Percentiles rank a stretch among this genome's conserved stretches.
Conservation (phyloP, 352 stramenopile species). For the Thalassiosira exigua region DNA sequence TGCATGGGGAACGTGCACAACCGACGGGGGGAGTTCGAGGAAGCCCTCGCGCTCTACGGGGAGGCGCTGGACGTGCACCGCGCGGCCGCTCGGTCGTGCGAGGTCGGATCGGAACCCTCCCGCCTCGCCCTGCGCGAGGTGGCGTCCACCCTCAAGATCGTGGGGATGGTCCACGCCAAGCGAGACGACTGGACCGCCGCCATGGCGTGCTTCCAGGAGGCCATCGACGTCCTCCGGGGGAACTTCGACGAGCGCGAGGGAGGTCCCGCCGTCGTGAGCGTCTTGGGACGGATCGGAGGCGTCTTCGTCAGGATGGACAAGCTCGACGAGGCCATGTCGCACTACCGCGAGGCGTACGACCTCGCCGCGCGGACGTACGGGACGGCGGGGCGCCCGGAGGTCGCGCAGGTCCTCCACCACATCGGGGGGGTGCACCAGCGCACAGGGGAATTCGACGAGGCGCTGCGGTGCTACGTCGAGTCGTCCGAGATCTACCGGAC, state of each 20-base stretch:
- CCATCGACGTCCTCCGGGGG: conserved; percentile 67
- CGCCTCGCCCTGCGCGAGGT: conserved; percentile 66
- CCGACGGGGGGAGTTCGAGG: conserved; percentile 72
- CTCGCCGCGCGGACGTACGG: conserved; percentile 64
- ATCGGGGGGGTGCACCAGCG: conserved; percentile 79
- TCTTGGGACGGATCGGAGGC: conserved; percentile 69
- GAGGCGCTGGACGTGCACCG: conserved; percentile 77
- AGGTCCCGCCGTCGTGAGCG: conserved; percentile 56
- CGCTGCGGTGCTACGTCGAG: conserved; percentile 80
- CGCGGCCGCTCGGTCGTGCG: conserved; percentile 34
- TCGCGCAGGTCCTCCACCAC: conserved; percentile 77
- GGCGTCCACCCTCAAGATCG: conserved; percentile 79
- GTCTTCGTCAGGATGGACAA: conserved; percentile 77
- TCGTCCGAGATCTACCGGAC: conserved; percentile 76
- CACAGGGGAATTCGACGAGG: conserved; percentile 65
- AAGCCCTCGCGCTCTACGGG: conserved; percentile 71
- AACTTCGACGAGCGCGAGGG: conserved; percentile 55
- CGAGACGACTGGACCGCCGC: conserved; percentile 68
- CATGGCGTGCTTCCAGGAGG: conserved; percentile 75
- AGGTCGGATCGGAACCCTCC: conserved; percentile 29
- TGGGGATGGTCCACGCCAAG: conserved; percentile 80
- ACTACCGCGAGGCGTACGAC: conserved; percentile 79
- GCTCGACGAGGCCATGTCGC: conserved; percentile 73
- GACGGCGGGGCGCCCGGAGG: conserved; percentile 74
- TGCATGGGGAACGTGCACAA: conserved; percentile 84